Evolutionary conservation across 1,284 basidiomycete genomes (phyloP), one percentile per base, ranked within the genome.

Genomic region (Entoloma clypeatum): DNA sequence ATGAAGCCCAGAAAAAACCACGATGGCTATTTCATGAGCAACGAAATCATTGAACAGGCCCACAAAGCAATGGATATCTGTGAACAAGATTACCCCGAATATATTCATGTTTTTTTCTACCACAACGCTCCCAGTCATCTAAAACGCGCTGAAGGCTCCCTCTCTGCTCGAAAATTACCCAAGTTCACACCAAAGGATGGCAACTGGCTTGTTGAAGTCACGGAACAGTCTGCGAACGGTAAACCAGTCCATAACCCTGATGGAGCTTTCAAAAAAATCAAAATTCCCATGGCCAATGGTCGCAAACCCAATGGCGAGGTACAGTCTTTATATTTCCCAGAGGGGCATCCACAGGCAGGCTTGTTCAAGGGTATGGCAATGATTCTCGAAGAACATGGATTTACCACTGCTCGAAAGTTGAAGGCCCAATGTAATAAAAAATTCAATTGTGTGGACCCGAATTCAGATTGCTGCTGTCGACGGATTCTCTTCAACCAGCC

Each of bases 51-150:
- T 1, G 26, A 21, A 4, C 63, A 65, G 23, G 50, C 51, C 0
- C 21, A 48, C 0, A 31, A 36, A 1, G 61, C 64, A 1, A 63
- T 65, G 11, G 50, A 61, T 16, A 55, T 69, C 29, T 42, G 65
- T 8, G 30, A 52, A 5, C 32, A 52, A 32, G 55, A 2, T n/a
- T n/a, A n/a, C n/a, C n/a, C n/a, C n/a, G n/a, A n/a, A n/a, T n/a
- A n/a, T n/a, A n/a, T n/a, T n/a, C 60, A 59, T 41, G 39, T 57
- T 9, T 59, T 69, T 32, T 36, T 66, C 7, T 66, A 60, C 41
- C 59, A 69, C 47, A 69, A 69, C 48, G 66, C 65, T 7, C 49
- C 58, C 0, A 65, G 51, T 22, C 63, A 68, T 44, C 45, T 44
- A 1, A 66, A 66, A 38, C 57, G 54, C 9, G 49, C 60, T 5